Evolutionary conservation across 768 basidiomycete genomes (phyloP).

Genomic region (Leccinum truebloodii): DNA sequence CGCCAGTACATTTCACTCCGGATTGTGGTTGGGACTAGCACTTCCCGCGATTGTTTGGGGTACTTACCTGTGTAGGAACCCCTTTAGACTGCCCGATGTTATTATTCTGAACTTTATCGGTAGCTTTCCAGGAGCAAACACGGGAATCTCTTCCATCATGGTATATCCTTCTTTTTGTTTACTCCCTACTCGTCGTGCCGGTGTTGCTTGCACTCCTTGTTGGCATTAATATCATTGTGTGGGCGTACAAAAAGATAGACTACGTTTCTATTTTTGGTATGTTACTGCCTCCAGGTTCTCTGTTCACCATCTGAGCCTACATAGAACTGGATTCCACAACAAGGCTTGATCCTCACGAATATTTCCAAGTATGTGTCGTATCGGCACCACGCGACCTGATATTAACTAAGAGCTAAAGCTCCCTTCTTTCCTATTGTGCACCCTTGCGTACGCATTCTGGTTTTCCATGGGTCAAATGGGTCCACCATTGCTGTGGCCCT

Average conservation of each 20-base stretch:
- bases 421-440: conserved; percentile 69
- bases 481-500: conserved; percentile 72
- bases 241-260: conserved; percentile 79
- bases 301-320: not conserved
- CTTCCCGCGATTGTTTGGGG: conserved; percentile 69
- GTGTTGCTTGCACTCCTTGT: conserved; percentile 75
- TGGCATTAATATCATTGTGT: conserved; percentile 78
- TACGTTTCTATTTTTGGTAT: conserved; percentile 87
- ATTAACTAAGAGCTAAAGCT: conserved; percentile 44
- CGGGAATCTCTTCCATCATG: conserved; percentile 61
- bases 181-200: conserved; percentile 72
- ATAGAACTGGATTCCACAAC: conserved; percentile 71
- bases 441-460: conserved; percentile 80
- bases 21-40: conserved; percentile 67
- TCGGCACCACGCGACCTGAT: not conserved
- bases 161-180: conserved; percentile 75
- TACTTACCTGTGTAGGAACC: conserved; percentile 50
- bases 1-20: conserved; percentile 74
- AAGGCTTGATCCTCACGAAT: conserved; percentile 77
- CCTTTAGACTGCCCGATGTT: not conserved
- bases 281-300: conserved; percentile 14
- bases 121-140: conserved; percentile 57
- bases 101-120: not conserved
- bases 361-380: conserved; percentile 54
- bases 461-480: conserved; percentile 74